Base-by-base conservation (phyloP, 805 yeast genomes). In the Candida fluviatilis region DNA sequence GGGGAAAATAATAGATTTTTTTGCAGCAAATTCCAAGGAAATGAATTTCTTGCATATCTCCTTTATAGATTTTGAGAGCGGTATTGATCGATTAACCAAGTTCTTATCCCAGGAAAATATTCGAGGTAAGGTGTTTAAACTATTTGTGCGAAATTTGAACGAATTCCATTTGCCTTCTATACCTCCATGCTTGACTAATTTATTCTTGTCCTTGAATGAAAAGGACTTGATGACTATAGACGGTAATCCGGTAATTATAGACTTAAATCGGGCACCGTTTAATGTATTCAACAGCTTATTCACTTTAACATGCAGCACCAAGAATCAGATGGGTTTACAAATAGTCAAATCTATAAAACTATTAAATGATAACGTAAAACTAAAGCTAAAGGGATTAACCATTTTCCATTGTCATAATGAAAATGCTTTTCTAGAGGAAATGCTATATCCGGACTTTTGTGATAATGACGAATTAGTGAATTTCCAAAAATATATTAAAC, bases 381-480 rank as follows among this genome's bases (percentile, higher is more conserved):
- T 63, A 24, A 46, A 49, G 18, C 43, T 62, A 10, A 47, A 50
- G 16, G 63, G 60, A 3, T 46, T 63, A 19, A 59, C 65, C 1
- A 14, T 60, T 2, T 54, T 54, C 43, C 69, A 63, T 43, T 55
- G 60, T 35, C 69, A 63, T 41, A 52, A 50, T 28, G 60, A 62
- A 12, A 31, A 16, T 23, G 32, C 36, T 3, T 13, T 18, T 5
- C 16, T 18, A 18, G 32, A 31, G 8, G n/a, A 32, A 21, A 16
- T 31, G 13, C 15, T 3, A 11, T 13, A 26, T 16, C 17, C 30
- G 6, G n/a, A 15, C 4, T 14, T 14, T 6, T 5, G 21, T 17
- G 23, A 24, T n/a, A n/a, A 14, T 29, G 37, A 34, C 5, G 16
- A 12, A 8, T 18, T 26, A 8, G 8, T 8, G 8, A 7, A 5